phyloP scores from a whole-genome alignment of 1,284 basidiomycete species.

The Xerocomus amazonicus region DNA sequence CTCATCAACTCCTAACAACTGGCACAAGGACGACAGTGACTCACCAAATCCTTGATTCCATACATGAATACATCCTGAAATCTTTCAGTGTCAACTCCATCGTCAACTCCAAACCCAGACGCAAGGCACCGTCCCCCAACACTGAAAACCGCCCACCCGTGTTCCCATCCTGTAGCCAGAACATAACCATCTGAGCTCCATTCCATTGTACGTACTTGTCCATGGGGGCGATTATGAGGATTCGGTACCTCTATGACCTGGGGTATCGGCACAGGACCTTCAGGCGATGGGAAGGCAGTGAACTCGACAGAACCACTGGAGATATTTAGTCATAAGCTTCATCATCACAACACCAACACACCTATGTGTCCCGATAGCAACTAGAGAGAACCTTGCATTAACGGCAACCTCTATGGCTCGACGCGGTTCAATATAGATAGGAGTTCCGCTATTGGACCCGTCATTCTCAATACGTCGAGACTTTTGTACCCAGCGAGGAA shows the following conservation, averaged over 20 bases:
- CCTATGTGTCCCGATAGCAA: constrained; percentile 79
- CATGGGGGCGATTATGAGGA: constrained; percentile 57
- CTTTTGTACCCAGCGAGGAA: constrained; percentile 74
- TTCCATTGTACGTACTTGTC: constrained; percentile 73
- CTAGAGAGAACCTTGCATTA: constrained; percentile 81
- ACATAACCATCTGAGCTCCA: constrained; percentile 97
- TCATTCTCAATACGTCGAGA: constrained; percentile 51
- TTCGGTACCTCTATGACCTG: constrained; percentile 55
- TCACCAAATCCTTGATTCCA: constrained; percentile 65
- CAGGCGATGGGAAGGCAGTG: constrained; percentile 61
- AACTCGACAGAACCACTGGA: constrained; percentile 60
- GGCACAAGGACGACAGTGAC: constrained; percentile 16
- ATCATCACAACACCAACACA: constrained; percentile 29
- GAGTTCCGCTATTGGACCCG: constrained; percentile 28
- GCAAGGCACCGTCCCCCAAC: constrained; percentile 85
- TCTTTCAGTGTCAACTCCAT: constrained; percentile 56
- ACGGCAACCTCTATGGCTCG: constrained; percentile 64
- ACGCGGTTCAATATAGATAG: constrained; percentile 59
- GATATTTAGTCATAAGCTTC: constrained; percentile 3
- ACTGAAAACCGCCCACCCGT: constrained; percentile 90
- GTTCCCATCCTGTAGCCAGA: constrained; percentile 91
- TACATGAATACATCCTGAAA: constrained; percentile 86
- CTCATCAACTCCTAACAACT: constrained; percentile 6
- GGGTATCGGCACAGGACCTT: constrained; percentile 49
- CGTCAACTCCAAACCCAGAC: constrained; percentile 69